Evolutionary conservation across 768 basidiomycete genomes (phyloP).

Genomic region (Leccinellum rugosiceps): DNA sequence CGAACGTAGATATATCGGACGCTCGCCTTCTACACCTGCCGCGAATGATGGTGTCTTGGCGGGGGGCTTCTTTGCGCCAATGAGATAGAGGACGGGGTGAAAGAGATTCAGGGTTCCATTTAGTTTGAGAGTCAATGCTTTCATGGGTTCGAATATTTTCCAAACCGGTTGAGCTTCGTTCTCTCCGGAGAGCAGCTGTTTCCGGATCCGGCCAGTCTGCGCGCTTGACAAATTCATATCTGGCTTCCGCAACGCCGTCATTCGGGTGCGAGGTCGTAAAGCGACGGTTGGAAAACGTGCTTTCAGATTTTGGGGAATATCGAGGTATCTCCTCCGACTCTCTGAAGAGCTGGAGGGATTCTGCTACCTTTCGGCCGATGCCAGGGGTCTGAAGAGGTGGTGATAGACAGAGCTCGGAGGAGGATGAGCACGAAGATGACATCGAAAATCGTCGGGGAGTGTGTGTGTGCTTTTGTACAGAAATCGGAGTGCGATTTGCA

Average conservation of each 20-base stretch:
- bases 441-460: conserved; percentile 33
- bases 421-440: conserved; percentile 24
- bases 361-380: conserved; percentile 81
- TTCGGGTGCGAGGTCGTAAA: conserved; percentile 37
- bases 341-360: conserved; percentile 77
- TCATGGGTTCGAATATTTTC: conserved; percentile 58
- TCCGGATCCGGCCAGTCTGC: conserved; percentile 85
- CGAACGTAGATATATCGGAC: conserved; percentile 37
- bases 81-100: conserved; percentile 39
- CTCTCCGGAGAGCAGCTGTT: conserved; percentile 63
- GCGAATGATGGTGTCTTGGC: conserved; percentile 43
- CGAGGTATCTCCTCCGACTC: conserved; percentile 51
- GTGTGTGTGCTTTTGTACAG: conserved; percentile 32
- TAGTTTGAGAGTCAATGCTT: conserved; percentile 22
- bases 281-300: conserved; percentile 29
- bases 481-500: conserved; percentile 3
- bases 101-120: conserved; percentile 23
- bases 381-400: conserved; percentile 31
- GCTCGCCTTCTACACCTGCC: conserved; percentile 62
- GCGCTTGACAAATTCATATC: conserved; percentile 79
- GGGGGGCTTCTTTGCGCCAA: conserved; percentile 54
- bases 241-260: conserved; percentile 59
- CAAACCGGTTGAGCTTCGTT: conserved; percentile 60
- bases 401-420: neutral
- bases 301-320: conserved; percentile 21